phyloP scores from a whole-genome alignment of 2,329 filamentous ascomycete species.

The Diplodia mutila region DNA sequence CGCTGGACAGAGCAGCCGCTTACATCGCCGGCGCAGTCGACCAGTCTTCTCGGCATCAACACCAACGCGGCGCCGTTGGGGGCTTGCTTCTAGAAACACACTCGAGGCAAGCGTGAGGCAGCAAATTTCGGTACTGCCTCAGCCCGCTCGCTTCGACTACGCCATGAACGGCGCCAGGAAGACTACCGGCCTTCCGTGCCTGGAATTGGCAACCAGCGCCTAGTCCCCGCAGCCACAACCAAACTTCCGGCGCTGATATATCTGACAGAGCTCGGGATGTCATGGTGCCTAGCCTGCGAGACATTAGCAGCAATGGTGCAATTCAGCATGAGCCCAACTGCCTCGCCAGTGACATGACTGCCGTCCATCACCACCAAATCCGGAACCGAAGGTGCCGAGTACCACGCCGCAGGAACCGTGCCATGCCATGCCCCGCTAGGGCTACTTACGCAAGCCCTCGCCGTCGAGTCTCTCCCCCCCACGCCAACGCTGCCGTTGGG shows the following conservation, averaged over 20 bases:
- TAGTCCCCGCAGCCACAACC: conserved; percentile 16
- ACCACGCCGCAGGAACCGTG: conserved; percentile 9
- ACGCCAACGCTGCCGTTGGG: neutral
- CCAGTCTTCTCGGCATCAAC: conserved; percentile 4
- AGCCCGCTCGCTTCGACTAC: conserved; percentile 3
- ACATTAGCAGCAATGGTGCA: conserved; percentile 16
- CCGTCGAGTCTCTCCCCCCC: neutral
- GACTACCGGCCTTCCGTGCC: conserved; percentile 2
- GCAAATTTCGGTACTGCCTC: conserved; percentile 20
- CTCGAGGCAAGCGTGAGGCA: conserved; percentile 7
- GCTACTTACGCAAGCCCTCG: neutral
- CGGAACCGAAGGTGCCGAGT: conserved; percentile 15
- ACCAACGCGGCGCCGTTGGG: neutral
- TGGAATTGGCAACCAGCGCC: neutral
- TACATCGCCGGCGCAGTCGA: neutral
- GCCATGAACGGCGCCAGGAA: too few relatives aligned
- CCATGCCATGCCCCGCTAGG: neutral
- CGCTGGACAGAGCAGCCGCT: neutral
- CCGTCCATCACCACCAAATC: neutral
- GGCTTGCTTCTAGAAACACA: conserved; percentile 18
- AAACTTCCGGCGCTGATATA: conserved; percentile 9
- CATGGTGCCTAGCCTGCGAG: conserved; percentile 14
- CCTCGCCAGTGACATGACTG: neutral
- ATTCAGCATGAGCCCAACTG: neutral
- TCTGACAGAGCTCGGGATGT: neutral